A percentile compares a stretch with the other conserved stretches of the same genome.
These are phyloP conservation scores for Calvatia gigantea DNA, from an alignment of 768 basidiomycete species.

Conservation along the genomic window DNA sequence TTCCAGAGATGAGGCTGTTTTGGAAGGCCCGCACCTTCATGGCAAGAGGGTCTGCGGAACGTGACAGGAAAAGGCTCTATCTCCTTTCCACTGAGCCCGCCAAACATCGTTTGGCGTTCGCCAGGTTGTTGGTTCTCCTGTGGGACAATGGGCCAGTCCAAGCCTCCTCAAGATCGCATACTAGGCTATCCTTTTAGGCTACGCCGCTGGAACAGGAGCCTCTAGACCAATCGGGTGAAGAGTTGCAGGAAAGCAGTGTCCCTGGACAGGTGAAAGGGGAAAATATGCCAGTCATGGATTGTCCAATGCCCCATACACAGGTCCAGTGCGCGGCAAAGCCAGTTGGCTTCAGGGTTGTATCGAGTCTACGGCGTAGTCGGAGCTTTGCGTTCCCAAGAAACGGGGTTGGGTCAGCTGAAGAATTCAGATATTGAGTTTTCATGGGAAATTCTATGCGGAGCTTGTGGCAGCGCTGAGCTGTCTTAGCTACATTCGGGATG, in stretches of 20 bases:
- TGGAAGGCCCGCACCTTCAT: background rate
- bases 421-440: background rate
- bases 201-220: constrained; percentile 2
- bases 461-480: too few species aligned
- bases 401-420: background rate
- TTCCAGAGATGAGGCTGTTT: background rate
- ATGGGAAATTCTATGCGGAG: background rate
- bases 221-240: background rate
- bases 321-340: background rate
- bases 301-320: background rate
- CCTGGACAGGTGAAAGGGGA: background rate
- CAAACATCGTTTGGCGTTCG: background rate
- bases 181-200: constrained; percentile 1
- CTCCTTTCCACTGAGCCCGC: background rate
- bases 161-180: too few species aligned
- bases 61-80: background rate
- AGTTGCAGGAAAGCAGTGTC: background rate
- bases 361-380: background rate
- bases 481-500: background rate
- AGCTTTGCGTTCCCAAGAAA: background rate
- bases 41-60: background rate
- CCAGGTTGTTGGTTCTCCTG: constrained; percentile 2
- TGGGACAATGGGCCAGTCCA: constrained; percentile 2
- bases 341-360: background rate
- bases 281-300: background rate